Percentiles rank a stretch among this genome's conserved stretches.
Evolutionary conservation across 768 basidiomycete genomes (phyloP).

Genomic region (Phlegmacium glaucopus): DNA sequence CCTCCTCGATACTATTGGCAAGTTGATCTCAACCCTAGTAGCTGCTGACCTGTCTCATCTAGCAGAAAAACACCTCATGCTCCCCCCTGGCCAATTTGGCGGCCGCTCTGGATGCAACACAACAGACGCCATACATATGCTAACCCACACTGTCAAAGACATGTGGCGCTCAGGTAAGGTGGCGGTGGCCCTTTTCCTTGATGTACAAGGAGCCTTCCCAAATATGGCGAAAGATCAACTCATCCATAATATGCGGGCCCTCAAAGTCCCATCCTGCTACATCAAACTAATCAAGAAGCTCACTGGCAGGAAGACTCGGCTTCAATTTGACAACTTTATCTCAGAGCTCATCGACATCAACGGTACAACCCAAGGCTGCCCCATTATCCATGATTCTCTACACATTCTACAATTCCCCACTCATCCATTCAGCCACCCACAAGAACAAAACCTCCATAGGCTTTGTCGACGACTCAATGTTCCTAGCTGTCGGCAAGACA

Average conservation of each 20-base stretch:
- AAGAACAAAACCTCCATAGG: conserved; percentile 21
- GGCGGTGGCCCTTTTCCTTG: conserved; percentile 23
- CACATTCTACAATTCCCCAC: conserved; percentile 17
- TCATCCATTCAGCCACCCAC: not conserved
- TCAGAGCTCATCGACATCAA: conserved; percentile 17
- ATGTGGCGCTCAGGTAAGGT: conserved; percentile 20
- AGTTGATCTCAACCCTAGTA: conserved; percentile 3
- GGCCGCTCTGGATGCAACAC: conserved; percentile 26
- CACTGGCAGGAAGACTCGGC: conserved; percentile 11
- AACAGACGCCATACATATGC: conserved; percentile 23
- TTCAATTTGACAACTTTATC: conserved; percentile 24
- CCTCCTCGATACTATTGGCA: conserved; percentile 16
- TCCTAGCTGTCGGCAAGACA: too few relatives aligned
- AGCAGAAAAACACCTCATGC: conserved; percentile 19
- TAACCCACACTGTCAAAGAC: conserved; percentile 16
- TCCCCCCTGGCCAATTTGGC: too few relatives aligned
- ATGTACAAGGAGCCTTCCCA: conserved; percentile 26
- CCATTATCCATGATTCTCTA: conserved; percentile 21
- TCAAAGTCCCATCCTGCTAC: conserved; percentile 18
- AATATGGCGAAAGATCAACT: conserved; percentile 16
- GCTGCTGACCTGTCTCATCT: conserved; percentile 11
- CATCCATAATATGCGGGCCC: conserved; percentile 18
- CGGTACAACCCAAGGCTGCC: conserved; percentile 25
- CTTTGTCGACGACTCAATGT: conserved; percentile 14
- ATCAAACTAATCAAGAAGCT: conserved; percentile 14